Base-by-base conservation (phyloP, 495 filamentous ascomycete genomes). In the Aspergillus indologenus region DNA sequence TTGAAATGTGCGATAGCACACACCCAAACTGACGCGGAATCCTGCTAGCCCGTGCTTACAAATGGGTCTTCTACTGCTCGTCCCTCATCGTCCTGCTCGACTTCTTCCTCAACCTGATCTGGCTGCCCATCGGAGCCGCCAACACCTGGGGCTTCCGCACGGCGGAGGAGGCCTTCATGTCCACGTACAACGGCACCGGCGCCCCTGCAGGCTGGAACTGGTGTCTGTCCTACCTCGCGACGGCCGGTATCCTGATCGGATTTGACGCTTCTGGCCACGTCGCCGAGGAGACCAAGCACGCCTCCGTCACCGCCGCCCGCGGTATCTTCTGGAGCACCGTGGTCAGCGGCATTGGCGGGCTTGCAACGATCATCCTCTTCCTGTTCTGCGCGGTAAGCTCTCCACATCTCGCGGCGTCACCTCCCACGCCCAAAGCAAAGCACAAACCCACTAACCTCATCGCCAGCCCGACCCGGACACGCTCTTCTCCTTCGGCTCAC, bases 291-390 rank as follows among this genome's bases (percentile, higher is more conserved):
- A 84, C 81, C 5, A 81, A 83, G 69, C 77, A 83, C 61, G 81
- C 81, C 7, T 79, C 75, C 18, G 34, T 82, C 7, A 79, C 74
- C 48, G 81, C 81, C 18, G 81, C 81, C 0, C 74, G 78, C 29
- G 81, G 79, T 52, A 84, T 84, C 61, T 83, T 81, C 61, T 79
- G 74, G 73, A 82, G 79, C 65, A 81, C 80, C 3, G 70, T 83
- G 34, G 79, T 65, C 1, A 80, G 77, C 57, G 80, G 77, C 22
- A 62, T 81, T 54, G 77, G 79, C 15, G 81, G 79, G 22, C 66
- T 83, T 47, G 68, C 73, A 24, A 74, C 78, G 8, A 78, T 84
- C 51, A 81, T 84, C 55, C 62, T 84, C 3, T 83, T 83, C 66
- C 68, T 84, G 20, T 84, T 84, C 71, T 84, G 81, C 57, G 71